phyloP scores from a whole-genome alignment of 129 eudicot genomes.

The Smallanthus sonchifolius region DNA sequence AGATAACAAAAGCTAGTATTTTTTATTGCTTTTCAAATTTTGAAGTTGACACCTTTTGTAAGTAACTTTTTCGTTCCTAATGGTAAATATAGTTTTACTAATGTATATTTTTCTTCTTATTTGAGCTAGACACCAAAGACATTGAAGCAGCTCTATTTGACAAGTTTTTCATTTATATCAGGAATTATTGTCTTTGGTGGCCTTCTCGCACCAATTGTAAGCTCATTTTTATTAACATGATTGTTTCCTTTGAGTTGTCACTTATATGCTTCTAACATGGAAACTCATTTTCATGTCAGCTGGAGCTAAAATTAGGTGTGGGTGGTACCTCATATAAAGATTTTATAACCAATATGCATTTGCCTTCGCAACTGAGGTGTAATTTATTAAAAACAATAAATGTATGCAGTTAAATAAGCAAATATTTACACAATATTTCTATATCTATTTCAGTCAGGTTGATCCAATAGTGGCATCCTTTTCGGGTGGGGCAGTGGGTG shows the following conservation, averaged over 20 bases:
- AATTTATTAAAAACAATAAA: neutral
- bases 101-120: conserved; percentile 18
- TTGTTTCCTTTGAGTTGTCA: conserved; percentile 7
- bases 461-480: conserved; percentile 98
- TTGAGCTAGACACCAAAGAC: conserved; percentile 78
- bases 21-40: neutral
- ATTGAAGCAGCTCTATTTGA: conserved; percentile 85
- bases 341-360: conserved; percentile 74
- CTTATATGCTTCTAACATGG: conserved; percentile 11
- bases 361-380: conserved; percentile 91
- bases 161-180: conserved; percentile 87
- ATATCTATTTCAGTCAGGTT: conserved; percentile 62
- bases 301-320: conserved; percentile 84
- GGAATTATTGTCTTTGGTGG: conserved; percentile 96
- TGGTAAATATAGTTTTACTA: neutral
- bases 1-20: neutral
- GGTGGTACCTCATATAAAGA: conserved; percentile 96
- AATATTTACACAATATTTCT: conserved; percentile 3
- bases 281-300: conserved; percentile 42
- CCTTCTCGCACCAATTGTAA: conserved; percentile 88
- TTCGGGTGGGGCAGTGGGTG: conserved; percentile 98
- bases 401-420: neutral
- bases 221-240: conserved; percentile 25
- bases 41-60: neutral
- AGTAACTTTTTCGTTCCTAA: neutral